A percentile compares a stretch with the other conserved stretches of the same genome.
Conservation (phyloP, 2,329 filamentous ascomycete species). For the Pestalotiopsis fici region DNA sequence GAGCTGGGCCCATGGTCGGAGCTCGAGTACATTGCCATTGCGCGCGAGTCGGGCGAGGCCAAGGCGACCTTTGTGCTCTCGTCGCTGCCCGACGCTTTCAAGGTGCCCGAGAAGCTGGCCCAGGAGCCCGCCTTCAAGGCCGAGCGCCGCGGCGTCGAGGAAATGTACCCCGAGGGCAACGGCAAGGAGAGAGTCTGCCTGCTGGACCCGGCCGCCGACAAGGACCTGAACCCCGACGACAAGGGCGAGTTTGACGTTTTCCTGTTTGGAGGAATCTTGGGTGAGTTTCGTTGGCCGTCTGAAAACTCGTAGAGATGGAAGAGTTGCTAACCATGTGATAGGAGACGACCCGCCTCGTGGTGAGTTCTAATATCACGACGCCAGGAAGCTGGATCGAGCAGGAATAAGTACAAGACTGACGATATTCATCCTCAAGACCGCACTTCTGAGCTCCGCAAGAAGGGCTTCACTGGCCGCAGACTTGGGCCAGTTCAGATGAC, state of each 20-base stretch:
- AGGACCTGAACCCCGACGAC: slow-evolving; percentile 83
- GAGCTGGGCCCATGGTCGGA: slow-evolving; percentile 94
- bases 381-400: background rate
- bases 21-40: slow-evolving; percentile 88
- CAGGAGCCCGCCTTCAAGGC: slow-evolving; percentile 65
- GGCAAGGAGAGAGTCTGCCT: slow-evolving; percentile 81
- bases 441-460: slow-evolving; percentile 91
- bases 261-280: slow-evolving; percentile 93
- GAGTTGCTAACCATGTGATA: slow-evolving; percentile 34
- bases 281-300: slow-evolving; percentile 50
- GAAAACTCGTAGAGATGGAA: background rate
- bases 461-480: slow-evolving; percentile 85
- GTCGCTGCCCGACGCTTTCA: slow-evolving; percentile 71
- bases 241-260: slow-evolving; percentile 84
- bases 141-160: slow-evolving; percentile 78
- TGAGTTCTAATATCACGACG: slow-evolving; percentile 40
- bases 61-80: slow-evolving; percentile 78
- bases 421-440: slow-evolving; percentile 49
- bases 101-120: slow-evolving; percentile 60
- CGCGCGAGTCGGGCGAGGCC: slow-evolving; percentile 71
- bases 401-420: background rate
- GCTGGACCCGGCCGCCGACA: slow-evolving; percentile 80
- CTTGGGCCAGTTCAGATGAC: slow-evolving; percentile 97
- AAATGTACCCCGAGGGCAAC: slow-evolving; percentile 65
- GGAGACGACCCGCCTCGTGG: slow-evolving; percentile 93